Base-by-base conservation (phyloP, 768 basidiomycete species). In the Lactarius tabidus region DNA sequence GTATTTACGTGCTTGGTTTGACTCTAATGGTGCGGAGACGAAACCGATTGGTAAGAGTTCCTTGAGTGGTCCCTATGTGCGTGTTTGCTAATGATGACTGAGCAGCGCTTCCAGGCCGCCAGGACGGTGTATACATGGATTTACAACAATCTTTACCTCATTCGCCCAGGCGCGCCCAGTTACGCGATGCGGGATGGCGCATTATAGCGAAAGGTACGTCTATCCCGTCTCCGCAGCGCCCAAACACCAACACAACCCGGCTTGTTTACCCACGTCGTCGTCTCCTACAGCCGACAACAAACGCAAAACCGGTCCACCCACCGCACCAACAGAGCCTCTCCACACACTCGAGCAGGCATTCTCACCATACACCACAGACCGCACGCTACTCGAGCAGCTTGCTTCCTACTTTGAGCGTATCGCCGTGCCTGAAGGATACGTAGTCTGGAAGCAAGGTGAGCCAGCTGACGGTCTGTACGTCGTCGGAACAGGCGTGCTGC, bases 391-490 rank as follows among this genome's bases (percentile, higher is more conserved):
- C 76, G 74, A 77, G 12, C 82, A 86, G 1, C 80, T 98, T 59
- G 75, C 81, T 2, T 79, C 84, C 0, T 96, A 93, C 77, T 85
- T 99, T 67, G 81, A 86, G 59, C 84, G 84, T 9, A 74, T 87
- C 39, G 74, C 82, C 2, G 73, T 90, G 0, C 77, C 85, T 0
- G 80, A 82, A 6, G 89, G 85, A 0, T 73, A 79, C 35, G 80
- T 87, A 0, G 80, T 98, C 0, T 98, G 93, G 91, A 79, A 76
- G 12, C 88, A 88, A 61, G 86, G 81, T n/a, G 93, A 95, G 58
- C 72, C 75, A 0, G 81, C 95, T 0, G 89, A 94, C 71, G 93
- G 90, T 6, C 75, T 98, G 31, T 98, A 95, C 77, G 81, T 98
- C 71, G 87, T 99, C 69, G 89, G 97, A 70, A 83, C 87, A 0